Percentiles rank a stretch among this genome's conserved stretches.
Conservation (phyloP, 129 eudicot genomes). For the Lactuca sativa region DNA sequence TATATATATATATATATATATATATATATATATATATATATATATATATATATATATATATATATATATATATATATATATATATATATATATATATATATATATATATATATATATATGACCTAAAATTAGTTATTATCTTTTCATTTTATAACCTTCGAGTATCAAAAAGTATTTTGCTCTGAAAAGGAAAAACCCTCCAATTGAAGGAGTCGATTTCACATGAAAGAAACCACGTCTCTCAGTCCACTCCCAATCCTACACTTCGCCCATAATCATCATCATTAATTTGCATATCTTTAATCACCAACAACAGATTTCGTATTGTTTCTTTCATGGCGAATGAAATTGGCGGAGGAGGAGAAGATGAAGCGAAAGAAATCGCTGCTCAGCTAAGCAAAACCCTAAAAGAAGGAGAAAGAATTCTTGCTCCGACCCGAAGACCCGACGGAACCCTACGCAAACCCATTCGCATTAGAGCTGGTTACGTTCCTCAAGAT, state of each 20-base stretch:
- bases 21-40: too few species aligned
- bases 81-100: too few species aligned
- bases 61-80: too few species aligned
- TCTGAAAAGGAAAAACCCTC: neutral
- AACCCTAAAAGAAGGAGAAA: constrained; percentile 96
- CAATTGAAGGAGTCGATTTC: neutral
- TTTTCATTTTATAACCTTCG: neutral
- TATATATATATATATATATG: too few species aligned
- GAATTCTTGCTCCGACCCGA: constrained; percentile 75
- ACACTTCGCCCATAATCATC: neutral
- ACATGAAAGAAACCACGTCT: neutral
- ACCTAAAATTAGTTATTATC: neutral
- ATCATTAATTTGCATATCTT: neutral
- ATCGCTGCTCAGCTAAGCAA: constrained; percentile 49
- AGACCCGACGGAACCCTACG: constrained; percentile 96
- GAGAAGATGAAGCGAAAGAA: constrained; percentile 39
- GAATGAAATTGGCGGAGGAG: constrained; percentile 18
- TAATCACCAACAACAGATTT: neutral
- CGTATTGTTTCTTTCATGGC: constrained; percentile 33
- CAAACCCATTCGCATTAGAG: constrained; percentile 75
- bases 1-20: too few species aligned
- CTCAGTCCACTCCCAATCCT: neutral
- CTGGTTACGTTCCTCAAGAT: constrained; percentile 92
- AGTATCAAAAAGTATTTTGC: neutral
- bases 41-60: too few species aligned